Percentiles rank a stretch among this genome's conserved stretches.
Conservation (phyloP, 164 flowering plant species). For the Platanus orientalis region DNA sequence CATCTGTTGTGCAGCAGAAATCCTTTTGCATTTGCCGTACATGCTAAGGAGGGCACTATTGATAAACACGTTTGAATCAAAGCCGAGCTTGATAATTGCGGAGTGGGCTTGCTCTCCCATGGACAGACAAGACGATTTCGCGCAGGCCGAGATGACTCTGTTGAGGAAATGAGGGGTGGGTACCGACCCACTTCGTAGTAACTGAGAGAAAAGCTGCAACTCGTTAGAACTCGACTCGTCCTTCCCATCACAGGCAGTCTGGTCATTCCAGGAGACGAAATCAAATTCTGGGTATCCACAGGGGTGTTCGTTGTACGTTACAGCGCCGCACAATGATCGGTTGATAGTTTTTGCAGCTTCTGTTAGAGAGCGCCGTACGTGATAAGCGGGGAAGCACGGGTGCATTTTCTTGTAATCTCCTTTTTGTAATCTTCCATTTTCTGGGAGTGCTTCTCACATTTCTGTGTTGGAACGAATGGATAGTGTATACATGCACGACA, state of each 20-base stretch:
- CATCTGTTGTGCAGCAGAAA: constrained; percentile 22
- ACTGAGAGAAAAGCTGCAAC: constrained; percentile 1
- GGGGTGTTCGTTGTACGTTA: background rate
- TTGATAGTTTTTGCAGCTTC: background rate
- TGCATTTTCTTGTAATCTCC: background rate
- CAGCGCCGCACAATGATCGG: background rate
- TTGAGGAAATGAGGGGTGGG: constrained; percentile 17
- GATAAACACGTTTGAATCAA: constrained; percentile 25
- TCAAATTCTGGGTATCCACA: background rate
- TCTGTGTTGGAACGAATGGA: too few relatives aligned
- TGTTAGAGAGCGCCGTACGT: background rate
- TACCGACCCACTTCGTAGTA: background rate
- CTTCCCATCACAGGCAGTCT: background rate
- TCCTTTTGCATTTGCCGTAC: constrained; percentile 31
- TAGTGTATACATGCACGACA: too few relatives aligned
- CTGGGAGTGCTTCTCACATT: background rate
- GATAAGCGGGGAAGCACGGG: background rate
- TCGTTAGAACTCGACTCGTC: background rate
- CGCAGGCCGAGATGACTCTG: constrained; percentile 29
- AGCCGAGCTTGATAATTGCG: constrained; percentile 31
- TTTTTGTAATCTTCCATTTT: background rate
- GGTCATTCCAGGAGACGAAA: background rate
- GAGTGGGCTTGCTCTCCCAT: constrained; percentile 35
- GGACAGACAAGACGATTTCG: constrained; percentile 18
- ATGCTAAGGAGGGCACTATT: constrained; percentile 34